Conservation (phyloP, 257 asterid genomes). For the Nicotiana benthamiana region DNA sequence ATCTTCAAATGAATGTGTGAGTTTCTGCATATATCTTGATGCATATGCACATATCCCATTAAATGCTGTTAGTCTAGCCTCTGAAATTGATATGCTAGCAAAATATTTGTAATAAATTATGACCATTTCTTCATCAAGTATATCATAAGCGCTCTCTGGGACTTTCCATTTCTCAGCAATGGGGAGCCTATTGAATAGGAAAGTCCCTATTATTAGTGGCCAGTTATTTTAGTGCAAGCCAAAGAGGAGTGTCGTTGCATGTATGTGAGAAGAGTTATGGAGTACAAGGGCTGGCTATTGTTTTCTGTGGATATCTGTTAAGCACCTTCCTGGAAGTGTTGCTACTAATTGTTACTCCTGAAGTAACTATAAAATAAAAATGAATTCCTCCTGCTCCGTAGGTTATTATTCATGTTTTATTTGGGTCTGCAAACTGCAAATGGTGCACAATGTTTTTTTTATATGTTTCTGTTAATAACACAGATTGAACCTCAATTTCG, state of each 20-base stretch:
- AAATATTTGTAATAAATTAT: neutral
- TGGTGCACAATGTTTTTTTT: neutral
- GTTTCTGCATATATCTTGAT: neutral
- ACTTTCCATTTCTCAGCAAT: neutral
- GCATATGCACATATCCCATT: constrained; percentile 1
- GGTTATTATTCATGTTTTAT: neutral
- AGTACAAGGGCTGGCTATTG: neutral
- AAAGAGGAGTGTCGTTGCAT: neutral
- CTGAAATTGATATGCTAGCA: neutral
- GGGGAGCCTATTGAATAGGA: neutral
- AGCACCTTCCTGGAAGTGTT: neutral
- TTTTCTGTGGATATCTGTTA: neutral
- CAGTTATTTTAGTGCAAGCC: neutral
- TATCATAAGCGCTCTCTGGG: neutral
- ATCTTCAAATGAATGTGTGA: neutral
- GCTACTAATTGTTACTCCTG: neutral
- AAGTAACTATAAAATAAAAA: neutral
- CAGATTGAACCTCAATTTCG: too few relatives aligned
- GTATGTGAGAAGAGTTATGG: neutral
- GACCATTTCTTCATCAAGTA: neutral
- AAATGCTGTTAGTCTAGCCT: neutral
- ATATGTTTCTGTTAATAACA: too few relatives aligned
- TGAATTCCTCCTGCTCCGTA: neutral
- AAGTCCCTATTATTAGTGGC: neutral
- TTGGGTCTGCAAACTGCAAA: neutral